Evolutionary conservation across 2,329 filamentous ascomycete species (phyloP), one percentile per base, ranked within the genome.

Genomic region (Aspergillus tanneri): DNA sequence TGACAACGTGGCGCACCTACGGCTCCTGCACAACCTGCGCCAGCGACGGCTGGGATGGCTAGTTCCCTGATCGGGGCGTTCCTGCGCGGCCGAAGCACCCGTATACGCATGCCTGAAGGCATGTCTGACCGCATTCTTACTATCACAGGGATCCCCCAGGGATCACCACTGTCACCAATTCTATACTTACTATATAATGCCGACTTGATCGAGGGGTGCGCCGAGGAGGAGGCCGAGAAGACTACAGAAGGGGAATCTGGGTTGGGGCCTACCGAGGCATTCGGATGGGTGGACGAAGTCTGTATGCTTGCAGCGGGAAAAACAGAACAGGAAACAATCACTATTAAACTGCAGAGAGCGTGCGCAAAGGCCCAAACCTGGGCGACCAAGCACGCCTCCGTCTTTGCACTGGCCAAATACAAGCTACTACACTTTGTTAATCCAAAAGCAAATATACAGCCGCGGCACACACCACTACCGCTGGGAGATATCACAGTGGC

Each of bases 401-500:
- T 36, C 3, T 55, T 55, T 6, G 41, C 42, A 12, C 50, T 42
- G 0, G 28, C 48, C 8, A 55, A 55, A 4, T 55, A 50, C 16
- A 40, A 48, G 8, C 37, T 53, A 0, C 41, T 53, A 3, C 39
- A 53, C 7, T 53, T 53, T 12, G 28, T 14, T 5, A 50, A 55
- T 21, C 43, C 45, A 7, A 37, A 18, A 19, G 4, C 16, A 46
- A 30, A 27, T 0, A 35, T 6, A 38, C 40, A 4, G 25, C 52
- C 22, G 11, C 35, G 22, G 18, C 23, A 16, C 19, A 49, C 7
- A 24, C 39, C 0, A 43, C 41, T 44, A n/a, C n/a, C n/a, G n/a
- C n/a, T n/a, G n/a, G n/a, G n/a, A n/a, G n/a, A n/a, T n/a, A n/a
- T n/a, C n/a, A 34, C 14, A 21, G 41, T 44, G 16, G 27, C 14